These are phyloP conservation scores for Solanum neorickii DNA, from an alignment of 257 asterid species.

Conservation along the genomic window DNA sequence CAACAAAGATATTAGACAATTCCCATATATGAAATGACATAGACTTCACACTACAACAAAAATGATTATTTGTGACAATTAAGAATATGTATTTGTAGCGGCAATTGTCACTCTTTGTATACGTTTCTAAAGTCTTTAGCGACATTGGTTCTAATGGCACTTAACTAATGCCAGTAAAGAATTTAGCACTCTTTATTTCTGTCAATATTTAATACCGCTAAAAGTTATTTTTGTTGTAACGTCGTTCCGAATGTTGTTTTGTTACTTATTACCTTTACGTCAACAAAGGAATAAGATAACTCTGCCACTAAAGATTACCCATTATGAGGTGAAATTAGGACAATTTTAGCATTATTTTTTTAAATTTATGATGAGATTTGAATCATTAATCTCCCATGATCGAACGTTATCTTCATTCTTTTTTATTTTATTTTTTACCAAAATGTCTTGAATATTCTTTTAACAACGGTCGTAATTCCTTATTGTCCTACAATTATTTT, in stretches of 20 bases:
- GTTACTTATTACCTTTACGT: not conserved
- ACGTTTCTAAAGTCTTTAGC: rapidly evolving
- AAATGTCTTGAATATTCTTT: not conserved
- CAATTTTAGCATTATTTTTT: not conserved
- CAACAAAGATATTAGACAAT: too few species aligned
- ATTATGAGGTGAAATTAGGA: not conserved
- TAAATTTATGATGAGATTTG: not conserved
- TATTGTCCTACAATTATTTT: not conserved
- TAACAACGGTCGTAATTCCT: not conserved
- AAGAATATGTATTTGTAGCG: too few species aligned
- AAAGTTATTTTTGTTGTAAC: too few species aligned
- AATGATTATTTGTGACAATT: too few species aligned
- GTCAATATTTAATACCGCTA: too few species aligned
- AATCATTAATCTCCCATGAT: not conserved
- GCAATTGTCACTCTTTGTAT: too few species aligned
- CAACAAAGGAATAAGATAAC: not conserved
- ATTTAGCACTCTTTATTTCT: too few species aligned
- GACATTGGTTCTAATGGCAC: too few species aligned
- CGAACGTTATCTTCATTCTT: not conserved
- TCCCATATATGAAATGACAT: too few species aligned
- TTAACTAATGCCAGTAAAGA: too few species aligned
- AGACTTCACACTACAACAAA: not conserved
- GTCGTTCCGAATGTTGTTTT: too few species aligned
- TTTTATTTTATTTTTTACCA: not conserved
- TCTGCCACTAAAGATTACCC: not conserved